A percentile compares a stretch with the other conserved stretches of the same genome.
Conservation (phyloP, 192 early-diverging fungal genomes). For the Coemansia sp. region DNA sequence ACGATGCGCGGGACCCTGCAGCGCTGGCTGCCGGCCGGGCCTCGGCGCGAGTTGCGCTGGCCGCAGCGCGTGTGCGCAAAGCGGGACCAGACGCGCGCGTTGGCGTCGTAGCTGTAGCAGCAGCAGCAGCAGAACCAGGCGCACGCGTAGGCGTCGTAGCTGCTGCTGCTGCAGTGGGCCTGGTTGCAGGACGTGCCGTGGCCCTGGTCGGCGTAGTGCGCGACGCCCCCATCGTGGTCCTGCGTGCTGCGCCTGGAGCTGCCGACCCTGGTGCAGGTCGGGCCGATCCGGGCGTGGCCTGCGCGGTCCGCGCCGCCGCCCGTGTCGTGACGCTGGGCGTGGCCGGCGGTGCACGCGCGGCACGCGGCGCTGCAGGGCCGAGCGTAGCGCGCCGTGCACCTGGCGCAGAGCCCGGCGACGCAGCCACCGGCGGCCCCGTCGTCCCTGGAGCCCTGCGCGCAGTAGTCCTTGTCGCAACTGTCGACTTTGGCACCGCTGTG, state of each 20-base stretch:
- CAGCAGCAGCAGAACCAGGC: background rate
- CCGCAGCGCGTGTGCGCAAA: background rate
- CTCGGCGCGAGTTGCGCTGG: background rate
- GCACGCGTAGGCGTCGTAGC: constrained; percentile 1
- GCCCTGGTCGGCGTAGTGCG: constrained; percentile 5
- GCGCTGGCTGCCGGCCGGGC: background rate
- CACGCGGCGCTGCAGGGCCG: background rate
- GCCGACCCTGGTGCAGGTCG: background rate
- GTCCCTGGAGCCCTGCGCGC: constrained; percentile 15
- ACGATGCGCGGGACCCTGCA: background rate
- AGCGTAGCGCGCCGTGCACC: constrained; percentile 20
- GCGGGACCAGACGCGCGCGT: background rate
- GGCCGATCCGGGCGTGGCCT: constrained; percentile 2
- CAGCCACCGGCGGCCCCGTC: constrained; percentile 2
- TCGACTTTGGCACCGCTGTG: background rate
- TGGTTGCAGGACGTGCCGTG: background rate
- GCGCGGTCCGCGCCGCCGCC: constrained; percentile 4
- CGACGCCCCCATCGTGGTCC: constrained; percentile 1
- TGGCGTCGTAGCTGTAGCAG: constrained; percentile 1
- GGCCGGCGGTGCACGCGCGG: background rate
- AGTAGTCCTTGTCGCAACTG: constrained; percentile 11
- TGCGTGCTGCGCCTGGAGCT: background rate
- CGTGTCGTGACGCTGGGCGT: constrained; percentile 10
- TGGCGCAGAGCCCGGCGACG: constrained; percentile 4
- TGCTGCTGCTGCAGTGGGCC: background rate